phyloP scores from a whole-genome alignment of 371 early-diverging fungal genomes.

The Dichotomocladium elegans region DNA sequence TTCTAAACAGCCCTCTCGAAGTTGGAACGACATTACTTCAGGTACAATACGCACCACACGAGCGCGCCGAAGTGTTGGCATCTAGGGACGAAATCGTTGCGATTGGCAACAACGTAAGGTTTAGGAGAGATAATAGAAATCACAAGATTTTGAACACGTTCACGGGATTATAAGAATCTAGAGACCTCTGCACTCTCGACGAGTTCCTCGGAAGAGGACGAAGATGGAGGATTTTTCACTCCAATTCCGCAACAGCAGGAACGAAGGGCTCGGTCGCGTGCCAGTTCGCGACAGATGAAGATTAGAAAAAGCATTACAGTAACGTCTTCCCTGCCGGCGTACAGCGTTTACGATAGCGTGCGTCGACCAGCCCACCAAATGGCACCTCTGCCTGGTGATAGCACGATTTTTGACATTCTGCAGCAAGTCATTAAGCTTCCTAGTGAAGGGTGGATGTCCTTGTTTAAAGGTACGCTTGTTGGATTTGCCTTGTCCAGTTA shows the following conservation, averaged over 20 bases:
- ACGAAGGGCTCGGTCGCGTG: neutral
- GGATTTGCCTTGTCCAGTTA: neutral
- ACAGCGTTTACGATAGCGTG: conserved; percentile 53
- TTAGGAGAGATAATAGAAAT: neutral
- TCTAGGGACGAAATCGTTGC: neutral
- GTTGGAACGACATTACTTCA: conserved; percentile 75
- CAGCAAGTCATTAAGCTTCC: conserved; percentile 49
- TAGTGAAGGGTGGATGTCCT: conserved; percentile 62
- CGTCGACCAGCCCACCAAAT: conserved; percentile 60
- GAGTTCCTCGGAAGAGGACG: neutral
- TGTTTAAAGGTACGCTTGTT: conserved; percentile 46
- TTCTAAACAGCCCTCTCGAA: conserved; percentile 70
- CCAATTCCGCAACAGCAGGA: neutral
- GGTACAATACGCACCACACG: conserved; percentile 73
- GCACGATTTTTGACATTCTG: conserved; percentile 32
- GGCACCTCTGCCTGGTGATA: conserved; percentile 53
- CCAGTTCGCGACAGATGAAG: neutral
- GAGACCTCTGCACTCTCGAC: neutral
- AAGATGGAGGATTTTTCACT: neutral
- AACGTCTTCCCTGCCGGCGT: too few relatives aligned
- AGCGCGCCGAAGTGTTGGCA: conserved; percentile 31
- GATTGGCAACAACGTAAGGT: neutral
- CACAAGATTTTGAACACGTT: too few relatives aligned
- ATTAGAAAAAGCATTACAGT: too few relatives aligned
- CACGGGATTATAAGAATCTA: too few relatives aligned